phyloP scores from a whole-genome alignment of 2,329 filamentous ascomycete genomes.

The Cladosporium oxysporum region DNA sequence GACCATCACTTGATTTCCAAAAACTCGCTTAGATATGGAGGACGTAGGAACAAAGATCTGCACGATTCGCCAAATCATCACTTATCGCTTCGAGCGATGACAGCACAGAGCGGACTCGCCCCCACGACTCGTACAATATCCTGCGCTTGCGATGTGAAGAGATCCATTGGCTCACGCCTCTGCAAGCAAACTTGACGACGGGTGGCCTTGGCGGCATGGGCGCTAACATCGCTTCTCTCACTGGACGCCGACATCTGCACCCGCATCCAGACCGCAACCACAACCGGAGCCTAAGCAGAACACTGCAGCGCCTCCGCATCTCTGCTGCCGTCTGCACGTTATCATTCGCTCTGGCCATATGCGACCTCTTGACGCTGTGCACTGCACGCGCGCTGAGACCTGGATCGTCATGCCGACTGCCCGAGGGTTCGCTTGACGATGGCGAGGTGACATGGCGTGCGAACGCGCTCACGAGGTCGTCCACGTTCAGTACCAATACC shows the following conservation, averaged over 20 bases:
- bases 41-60: background rate
- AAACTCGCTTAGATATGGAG: background rate
- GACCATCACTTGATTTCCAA: background rate
- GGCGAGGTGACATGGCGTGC: constrained; percentile 4
- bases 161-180: background rate
- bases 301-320: constrained; percentile 19
- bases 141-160: constrained; percentile 2
- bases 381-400: constrained; percentile 11
- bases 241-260: constrained; percentile 18
- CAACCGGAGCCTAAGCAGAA: background rate
- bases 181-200: constrained; percentile 5
- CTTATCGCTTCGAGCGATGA: background rate
- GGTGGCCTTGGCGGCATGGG: constrained; percentile 10
- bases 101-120: constrained; percentile 1
- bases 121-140: constrained; percentile 5
- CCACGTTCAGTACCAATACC: background rate
- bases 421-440: constrained; percentile 2
- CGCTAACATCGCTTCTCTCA: constrained; percentile 9
- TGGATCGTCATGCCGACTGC: constrained; percentile 10
- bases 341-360: constrained; percentile 2
- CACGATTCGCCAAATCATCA: background rate
- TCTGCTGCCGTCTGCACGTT: constrained; percentile 4
- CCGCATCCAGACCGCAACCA: constrained; percentile 18
- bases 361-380: constrained; percentile 6
- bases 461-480: background rate